A percentile compares a stretch with the other conserved stretches of the same genome.
Evolutionary conservation across 225 moss, liverwort and hornwort genomes (phyloP).

Genomic region (Physcomitrellopsis africana): DNA sequence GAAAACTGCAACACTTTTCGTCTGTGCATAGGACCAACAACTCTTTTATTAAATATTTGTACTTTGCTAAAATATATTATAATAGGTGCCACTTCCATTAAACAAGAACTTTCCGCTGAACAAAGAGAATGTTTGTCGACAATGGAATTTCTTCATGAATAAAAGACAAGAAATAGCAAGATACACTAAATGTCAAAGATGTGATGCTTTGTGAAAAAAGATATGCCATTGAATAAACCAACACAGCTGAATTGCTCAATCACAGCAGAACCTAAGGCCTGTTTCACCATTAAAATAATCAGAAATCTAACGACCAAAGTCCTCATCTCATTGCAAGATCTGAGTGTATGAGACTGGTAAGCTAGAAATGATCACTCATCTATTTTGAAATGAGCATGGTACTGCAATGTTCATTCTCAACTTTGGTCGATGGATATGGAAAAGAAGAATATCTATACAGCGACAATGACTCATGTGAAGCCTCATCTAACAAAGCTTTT

Average conservation of each 20-base stretch:
- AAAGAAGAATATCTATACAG: constrained; percentile 54
- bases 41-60: no score
- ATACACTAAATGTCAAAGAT: no score
- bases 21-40: no score
- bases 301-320: constrained; percentile 30
- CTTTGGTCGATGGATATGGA: constrained; percentile 28
- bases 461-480: constrained; percentile 40
- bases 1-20: no score
- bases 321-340: constrained; percentile 17
- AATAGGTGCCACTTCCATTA: no score
- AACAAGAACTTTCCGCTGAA: no score
- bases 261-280: constrained; percentile 30
- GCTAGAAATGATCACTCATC: constrained; percentile 39
- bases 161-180: no score
- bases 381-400: constrained; percentile 26
- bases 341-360: constrained; percentile 35
- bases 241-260: constrained; percentile 36
- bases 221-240: no score
- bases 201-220: no score
- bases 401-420: constrained; percentile 32
- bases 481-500: constrained; percentile 23
- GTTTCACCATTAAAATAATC: constrained; percentile 14
- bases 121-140: no score
- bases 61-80: no score
- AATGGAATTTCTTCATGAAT: no score